A percentile compares a stretch with the other conserved stretches of the same genome.
Conservation (phyloP, 495 filamentous ascomycete species). For the Aspergillus homomorphus region DNA sequence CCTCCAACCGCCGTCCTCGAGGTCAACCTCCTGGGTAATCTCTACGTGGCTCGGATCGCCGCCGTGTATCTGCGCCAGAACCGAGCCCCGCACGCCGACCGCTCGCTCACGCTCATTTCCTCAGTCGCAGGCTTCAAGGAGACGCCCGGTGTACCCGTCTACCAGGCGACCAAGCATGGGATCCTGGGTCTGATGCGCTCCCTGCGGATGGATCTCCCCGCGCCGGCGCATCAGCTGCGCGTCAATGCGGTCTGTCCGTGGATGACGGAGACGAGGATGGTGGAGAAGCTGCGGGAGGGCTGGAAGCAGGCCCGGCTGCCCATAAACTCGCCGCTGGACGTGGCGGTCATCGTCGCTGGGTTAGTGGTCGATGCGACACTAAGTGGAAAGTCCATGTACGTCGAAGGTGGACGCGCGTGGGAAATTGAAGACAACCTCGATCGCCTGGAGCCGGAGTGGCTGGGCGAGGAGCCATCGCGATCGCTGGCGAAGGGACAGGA, state of each 20-base stretch:
- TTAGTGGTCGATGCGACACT: constrained; percentile 34
- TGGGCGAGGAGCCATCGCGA: constrained; percentile 40
- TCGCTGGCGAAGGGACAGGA: constrained; percentile 37
- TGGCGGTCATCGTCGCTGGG: constrained; percentile 42
- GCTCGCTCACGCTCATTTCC: constrained; percentile 46
- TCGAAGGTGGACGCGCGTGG: constrained; percentile 47
- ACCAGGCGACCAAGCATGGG: constrained; percentile 50
- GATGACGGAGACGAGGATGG: constrained; percentile 46
- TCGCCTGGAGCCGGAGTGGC: constrained; percentile 40
- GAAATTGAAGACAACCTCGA: constrained; percentile 47
- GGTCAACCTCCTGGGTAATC: constrained; percentile 47
- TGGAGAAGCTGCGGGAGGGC: constrained; percentile 36
- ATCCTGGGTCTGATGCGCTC: constrained; percentile 50
- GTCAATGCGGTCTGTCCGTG: constrained; percentile 55
- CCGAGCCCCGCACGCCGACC: constrained; percentile 38
- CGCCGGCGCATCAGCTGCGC: constrained; percentile 39
- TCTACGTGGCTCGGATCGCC: constrained; percentile 46
- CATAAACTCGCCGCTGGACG: constrained; percentile 41
- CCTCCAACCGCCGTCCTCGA: constrained; percentile 46
- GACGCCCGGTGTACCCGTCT: constrained; percentile 45
- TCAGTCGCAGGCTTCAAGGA: constrained; percentile 47
- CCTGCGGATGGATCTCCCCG: constrained; percentile 38
- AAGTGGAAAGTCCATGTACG: constrained; percentile 46
- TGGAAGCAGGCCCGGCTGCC: constrained; percentile 48
- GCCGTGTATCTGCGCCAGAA: constrained; percentile 46